A percentile compares a stretch with the other conserved stretches of the same genome.
These are phyloP conservation scores for Manihot esculenta DNA, from an alignment of 441 rosid species.

Conservation along the genomic window DNA sequence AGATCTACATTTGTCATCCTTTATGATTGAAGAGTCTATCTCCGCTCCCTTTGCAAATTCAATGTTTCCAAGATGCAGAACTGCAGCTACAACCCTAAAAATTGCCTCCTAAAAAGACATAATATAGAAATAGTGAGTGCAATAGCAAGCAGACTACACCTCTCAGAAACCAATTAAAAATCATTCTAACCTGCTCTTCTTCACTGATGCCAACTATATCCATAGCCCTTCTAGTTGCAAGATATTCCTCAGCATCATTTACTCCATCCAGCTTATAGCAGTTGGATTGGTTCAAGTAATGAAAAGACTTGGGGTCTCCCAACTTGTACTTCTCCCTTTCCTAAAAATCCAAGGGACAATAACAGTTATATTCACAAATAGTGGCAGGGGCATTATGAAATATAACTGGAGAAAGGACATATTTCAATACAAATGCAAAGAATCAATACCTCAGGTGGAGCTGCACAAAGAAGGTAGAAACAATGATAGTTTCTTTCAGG, in stretches of 20 bases:
- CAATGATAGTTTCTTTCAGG: constrained; percentile 99
- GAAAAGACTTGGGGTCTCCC: constrained; percentile 67
- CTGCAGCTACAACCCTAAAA: constrained; percentile 96
- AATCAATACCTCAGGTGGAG: constrained; percentile 88
- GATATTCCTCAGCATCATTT: constrained; percentile 89
- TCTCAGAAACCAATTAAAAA: constrained; percentile 16
- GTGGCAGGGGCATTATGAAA: constrained; percentile 2
- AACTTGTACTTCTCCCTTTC: constrained; percentile 82
- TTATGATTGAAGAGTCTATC: constrained; percentile 87
- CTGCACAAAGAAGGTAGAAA: constrained; percentile 97
- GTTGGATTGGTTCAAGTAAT: constrained; percentile 90
- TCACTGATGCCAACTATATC: constrained; percentile 97
- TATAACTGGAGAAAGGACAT: not conserved
- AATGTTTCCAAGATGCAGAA: constrained; percentile 93
- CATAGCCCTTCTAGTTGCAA: constrained; percentile 99
- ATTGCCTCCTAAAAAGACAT: constrained; percentile 75
- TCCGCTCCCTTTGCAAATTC: constrained; percentile 93
- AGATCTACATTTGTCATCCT: constrained; percentile 88
- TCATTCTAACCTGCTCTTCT: constrained; percentile 79
- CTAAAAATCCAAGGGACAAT: constrained; percentile 42
- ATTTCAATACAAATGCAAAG: constrained; percentile 18
- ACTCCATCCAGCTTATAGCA: constrained; percentile 88
- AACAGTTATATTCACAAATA: constrained; percentile 20
- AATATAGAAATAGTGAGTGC: constrained; percentile 25
- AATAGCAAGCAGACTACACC: constrained; percentile 22